phyloP scores from a whole-genome alignment of 73 alveolate genomes.

The Paramecium sonneborni region DNA sequence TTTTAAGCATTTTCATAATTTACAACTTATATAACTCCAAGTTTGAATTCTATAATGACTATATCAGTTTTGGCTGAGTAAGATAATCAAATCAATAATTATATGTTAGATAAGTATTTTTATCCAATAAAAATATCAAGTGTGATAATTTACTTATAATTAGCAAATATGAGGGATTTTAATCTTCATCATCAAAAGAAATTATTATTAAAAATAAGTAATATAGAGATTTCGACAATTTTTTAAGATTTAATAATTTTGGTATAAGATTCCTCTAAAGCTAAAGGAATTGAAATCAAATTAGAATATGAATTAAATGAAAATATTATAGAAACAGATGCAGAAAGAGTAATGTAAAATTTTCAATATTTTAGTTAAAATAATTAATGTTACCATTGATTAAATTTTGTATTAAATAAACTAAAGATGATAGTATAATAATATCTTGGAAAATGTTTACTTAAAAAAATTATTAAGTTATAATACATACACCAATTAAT shows the following conservation, averaged over 20 bases:
- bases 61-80: background rate
- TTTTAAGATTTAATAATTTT: constrained; percentile 3
- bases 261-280: constrained; percentile 12
- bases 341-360: constrained; percentile 26
- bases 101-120: background rate
- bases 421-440: background rate
- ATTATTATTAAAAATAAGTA: background rate
- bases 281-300: constrained; percentile 34
- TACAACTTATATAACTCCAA: background rate
- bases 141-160: background rate
- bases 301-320: background rate
- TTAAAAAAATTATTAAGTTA: background rate
- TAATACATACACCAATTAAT: background rate
- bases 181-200: constrained; percentile 28
- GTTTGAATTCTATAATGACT: constrained; percentile 52
- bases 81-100: background rate
- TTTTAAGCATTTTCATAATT: background rate
- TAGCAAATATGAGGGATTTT: constrained; percentile 44
- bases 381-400: background rate
- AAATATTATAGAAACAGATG: background rate
- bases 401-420: constrained; percentile 9
- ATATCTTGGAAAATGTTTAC: background rate
- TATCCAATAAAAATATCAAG: constrained; percentile 30
- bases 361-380: constrained; percentile 12
- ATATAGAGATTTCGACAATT: background rate